These are phyloP conservation scores for Trichopus zeylanicus DNA, from an alignment of 116 monocot species.

Conservation along the genomic window DNA sequence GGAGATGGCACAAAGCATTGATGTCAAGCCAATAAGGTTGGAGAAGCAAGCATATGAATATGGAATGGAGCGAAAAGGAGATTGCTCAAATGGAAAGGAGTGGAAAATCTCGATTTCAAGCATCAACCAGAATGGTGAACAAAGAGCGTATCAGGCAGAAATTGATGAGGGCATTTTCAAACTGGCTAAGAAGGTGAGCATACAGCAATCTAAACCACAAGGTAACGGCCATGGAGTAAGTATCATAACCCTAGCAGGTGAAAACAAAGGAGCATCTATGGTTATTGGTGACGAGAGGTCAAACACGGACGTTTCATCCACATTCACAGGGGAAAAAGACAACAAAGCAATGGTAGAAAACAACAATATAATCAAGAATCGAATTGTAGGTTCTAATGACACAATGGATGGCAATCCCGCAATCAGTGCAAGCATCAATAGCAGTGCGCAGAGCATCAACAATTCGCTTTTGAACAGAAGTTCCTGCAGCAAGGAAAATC, in stretches of 20 bases:
- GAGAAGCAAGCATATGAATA: background rate
- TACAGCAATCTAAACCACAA: constrained; percentile 8
- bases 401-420: background rate
- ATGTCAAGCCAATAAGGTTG: background rate
- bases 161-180: constrained; percentile 50
- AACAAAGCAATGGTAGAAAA: background rate
- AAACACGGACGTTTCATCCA: background rate
- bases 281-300: constrained; percentile 19
- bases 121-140: constrained; percentile 6
- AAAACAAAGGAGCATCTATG: constrained; percentile 77
- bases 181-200: constrained; percentile 26
- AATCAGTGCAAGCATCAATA: constrained; percentile 37
- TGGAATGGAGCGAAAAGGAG: background rate
- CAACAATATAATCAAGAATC: background rate
- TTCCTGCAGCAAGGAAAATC: constrained; percentile 35
- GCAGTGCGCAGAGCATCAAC: constrained; percentile 81
- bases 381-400: background rate
- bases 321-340: background rate
- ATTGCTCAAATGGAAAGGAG: constrained; percentile 5
- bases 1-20: too few species aligned
- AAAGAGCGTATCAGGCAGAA: constrained; percentile 27
- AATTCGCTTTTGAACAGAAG: constrained; percentile 66
- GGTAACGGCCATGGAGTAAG: constrained; percentile 22
- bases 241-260: constrained; percentile 70
- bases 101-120: constrained; percentile 31